Percentiles rank a stretch among this genome's conserved stretches.
phyloP scores from a whole-genome alignment of 345 rosid species.

The Syzygium aromaticum region DNA sequence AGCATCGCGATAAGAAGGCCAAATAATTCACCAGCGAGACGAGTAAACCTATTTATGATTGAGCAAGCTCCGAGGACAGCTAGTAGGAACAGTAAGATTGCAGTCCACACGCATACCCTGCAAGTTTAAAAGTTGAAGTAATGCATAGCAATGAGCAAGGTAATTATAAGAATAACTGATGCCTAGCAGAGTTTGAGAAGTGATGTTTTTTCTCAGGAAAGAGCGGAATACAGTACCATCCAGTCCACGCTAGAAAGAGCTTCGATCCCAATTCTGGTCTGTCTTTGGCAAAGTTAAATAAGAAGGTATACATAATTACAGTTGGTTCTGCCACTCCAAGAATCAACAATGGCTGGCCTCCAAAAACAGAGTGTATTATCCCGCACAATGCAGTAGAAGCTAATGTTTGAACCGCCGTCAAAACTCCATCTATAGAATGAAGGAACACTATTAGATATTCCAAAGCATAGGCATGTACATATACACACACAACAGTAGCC shows the following conservation, averaged over 20 bases:
- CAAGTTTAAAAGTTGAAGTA: not conserved
- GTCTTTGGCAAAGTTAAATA: slow-evolving; percentile 83
- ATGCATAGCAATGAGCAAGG: not conserved
- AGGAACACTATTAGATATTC: not conserved
- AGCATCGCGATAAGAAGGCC: slow-evolving; percentile 94
- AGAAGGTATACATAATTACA: slow-evolving; percentile 90
- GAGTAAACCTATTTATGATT: slow-evolving; percentile 87
- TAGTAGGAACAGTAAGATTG: slow-evolving; percentile 69
- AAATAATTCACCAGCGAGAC: slow-evolving; percentile 87
- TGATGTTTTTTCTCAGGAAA: not conserved
- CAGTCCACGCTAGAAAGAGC: slow-evolving; percentile 91
- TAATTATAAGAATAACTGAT: not conserved
- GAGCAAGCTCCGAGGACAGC: slow-evolving; percentile 89
- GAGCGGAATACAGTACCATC: slow-evolving; percentile 46
- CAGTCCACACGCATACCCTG: slow-evolving; percentile 99
- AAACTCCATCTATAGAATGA: slow-evolving; percentile 50
- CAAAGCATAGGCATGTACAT: not conserved
- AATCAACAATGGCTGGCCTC: slow-evolving; percentile 89
- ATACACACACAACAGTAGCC: not conserved
- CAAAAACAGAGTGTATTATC: slow-evolving; percentile 68
- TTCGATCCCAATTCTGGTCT: slow-evolving; percentile 67
- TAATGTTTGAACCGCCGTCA: slow-evolving; percentile 88
- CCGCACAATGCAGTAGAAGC: slow-evolving; percentile 94
- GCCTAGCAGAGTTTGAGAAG: not conserved
- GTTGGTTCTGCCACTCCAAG: slow-evolving; percentile 99